Conservation (phyloP, 78 protist species). For the Diacronema lutheri region DNA sequence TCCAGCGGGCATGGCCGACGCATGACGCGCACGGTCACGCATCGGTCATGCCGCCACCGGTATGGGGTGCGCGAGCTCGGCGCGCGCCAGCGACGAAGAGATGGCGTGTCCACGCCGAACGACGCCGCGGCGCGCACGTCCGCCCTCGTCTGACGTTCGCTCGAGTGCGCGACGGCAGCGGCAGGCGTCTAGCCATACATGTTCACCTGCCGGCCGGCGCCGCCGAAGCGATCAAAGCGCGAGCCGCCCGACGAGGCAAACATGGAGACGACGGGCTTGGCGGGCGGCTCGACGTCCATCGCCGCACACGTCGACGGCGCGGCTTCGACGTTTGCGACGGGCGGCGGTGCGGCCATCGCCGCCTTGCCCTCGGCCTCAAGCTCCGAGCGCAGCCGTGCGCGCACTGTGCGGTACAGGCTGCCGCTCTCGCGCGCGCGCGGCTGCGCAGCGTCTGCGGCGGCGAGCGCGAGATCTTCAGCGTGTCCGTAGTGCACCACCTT, state of each 20-base stretch:
- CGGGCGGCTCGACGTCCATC: background rate
- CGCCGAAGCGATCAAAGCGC: constrained; percentile 9
- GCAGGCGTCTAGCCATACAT: too few species aligned
- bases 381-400: background rate
- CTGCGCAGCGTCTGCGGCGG: too few species aligned
- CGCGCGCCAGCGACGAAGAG: too few species aligned
- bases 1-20: too few species aligned
- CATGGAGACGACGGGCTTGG: background rate
- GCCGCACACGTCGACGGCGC: background rate
- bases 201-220: background rate
- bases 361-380: background rate
- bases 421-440: background rate
- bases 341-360: background rate
- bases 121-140: too few species aligned
- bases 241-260: background rate
- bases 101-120: too few species aligned
- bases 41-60: too few species aligned
- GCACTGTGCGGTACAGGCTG: background rate
- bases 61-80: too few species aligned
- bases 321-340: background rate
- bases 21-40: too few species aligned
- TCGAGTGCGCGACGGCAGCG: too few species aligned
- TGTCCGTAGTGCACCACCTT: background rate
- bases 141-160: too few species aligned
- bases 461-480: background rate